A percentile compares a stretch with the other conserved stretches of the same genome.
phyloP scores from a whole-genome alignment of 2,329 filamentous ascomycete species.

The Pseudogymnoascus verrucosus region DNA sequence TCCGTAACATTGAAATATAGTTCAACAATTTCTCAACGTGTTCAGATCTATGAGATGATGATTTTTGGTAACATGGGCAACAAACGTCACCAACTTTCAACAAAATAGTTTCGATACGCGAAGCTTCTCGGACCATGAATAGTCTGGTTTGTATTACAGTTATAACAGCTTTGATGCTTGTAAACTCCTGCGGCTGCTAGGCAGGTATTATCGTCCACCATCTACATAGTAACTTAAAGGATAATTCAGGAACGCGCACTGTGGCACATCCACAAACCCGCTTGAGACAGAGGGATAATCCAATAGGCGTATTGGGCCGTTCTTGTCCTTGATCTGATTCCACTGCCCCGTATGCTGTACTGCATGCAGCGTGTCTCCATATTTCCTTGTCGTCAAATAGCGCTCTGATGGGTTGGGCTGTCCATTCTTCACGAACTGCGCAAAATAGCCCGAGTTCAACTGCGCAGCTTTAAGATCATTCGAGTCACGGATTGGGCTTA shows the following conservation, averaged over 20 bases:
- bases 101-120: background rate
- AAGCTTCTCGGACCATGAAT: background rate
- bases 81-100: background rate
- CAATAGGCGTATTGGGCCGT: constrained; percentile 35
- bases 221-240: constrained; percentile 33
- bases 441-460: constrained; percentile 39
- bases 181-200: background rate
- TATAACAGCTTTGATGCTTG: background rate
- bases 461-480: constrained; percentile 39
- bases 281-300: constrained; percentile 36
- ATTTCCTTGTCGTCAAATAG: constrained; percentile 38
- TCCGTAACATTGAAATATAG: background rate
- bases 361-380: constrained; percentile 34
- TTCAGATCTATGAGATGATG: background rate
- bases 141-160: background rate
- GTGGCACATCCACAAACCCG: constrained; percentile 38
- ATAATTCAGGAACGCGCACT: constrained; percentile 40
- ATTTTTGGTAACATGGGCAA: background rate
- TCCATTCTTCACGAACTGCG: constrained; percentile 37
- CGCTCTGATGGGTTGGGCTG: constrained; percentile 38
- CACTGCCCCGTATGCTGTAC: constrained; percentile 34
- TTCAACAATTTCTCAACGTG: background rate
- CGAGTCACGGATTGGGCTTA: constrained; percentile 34
- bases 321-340: constrained; percentile 31
- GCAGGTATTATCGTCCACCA: constrained; percentile 14